phyloP scores from a whole-genome alignment of 495 filamentous ascomycete genomes.

The Tuber microsphaerosporum region DNA sequence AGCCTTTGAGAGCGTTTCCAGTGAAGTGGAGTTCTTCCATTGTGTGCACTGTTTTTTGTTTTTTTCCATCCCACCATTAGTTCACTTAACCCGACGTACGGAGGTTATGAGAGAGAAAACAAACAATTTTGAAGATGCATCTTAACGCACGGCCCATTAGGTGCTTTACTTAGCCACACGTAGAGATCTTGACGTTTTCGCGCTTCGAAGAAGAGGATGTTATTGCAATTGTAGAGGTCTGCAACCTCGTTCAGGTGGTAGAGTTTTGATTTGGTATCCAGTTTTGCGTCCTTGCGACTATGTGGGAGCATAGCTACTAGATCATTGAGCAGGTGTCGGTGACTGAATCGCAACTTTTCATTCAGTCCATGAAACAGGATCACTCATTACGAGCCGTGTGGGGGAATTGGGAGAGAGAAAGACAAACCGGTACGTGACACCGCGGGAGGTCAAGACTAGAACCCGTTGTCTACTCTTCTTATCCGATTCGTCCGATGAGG shows the following conservation, averaged over 20 bases:
- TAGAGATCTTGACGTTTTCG: conserved; percentile 91
- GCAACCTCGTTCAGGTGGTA: conserved; percentile 91
- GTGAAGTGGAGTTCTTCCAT: conserved; percentile 95
- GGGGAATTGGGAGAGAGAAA: conserved; percentile 6
- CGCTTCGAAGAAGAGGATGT: conserved; percentile 93
- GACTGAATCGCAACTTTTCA: conserved; percentile 47
- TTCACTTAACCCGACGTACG: background rate
- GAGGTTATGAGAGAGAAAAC: background rate
- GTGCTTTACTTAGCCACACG: conserved; percentile 85
- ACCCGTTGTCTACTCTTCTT: conserved; percentile 70
- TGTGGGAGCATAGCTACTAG: conserved; percentile 84
- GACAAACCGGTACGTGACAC: conserved; percentile 75
- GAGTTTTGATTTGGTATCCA: conserved; percentile 91
- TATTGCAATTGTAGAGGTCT: conserved; percentile 98
- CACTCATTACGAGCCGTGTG: background rate
- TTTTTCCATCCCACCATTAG: conserved; percentile 18
- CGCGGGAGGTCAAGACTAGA: conserved; percentile 79
- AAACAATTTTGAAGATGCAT: conserved; percentile 63
- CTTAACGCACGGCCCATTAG: conserved; percentile 92
- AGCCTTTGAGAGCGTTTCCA: conserved; percentile 93
- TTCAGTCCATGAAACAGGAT: background rate
- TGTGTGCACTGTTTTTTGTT: conserved; percentile 64
- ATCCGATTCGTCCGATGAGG: conserved; percentile 47
- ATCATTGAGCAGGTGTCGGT: conserved; percentile 88
- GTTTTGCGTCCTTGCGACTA: conserved; percentile 85